Base-by-base conservation (phyloP, 805 yeast species). In the Zygoascus tannicola region DNA sequence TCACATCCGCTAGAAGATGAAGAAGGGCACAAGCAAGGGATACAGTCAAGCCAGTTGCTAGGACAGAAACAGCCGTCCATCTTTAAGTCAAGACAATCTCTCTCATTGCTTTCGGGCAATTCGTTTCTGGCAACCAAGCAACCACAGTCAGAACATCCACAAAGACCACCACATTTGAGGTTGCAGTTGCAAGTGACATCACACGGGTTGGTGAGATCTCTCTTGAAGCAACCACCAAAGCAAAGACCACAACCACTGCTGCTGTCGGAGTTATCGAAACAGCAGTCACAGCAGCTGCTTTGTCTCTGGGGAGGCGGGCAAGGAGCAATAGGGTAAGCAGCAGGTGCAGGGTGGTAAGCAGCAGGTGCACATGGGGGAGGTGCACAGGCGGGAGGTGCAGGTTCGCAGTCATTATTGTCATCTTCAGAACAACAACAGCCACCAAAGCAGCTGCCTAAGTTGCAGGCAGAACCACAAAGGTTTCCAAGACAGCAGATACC, bases 1-100 rank as follows among this genome's bases (percentile, higher is more conserved):
- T 41, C 48, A 14, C 37, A 40, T 15, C 36, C 40, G n/a, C 37
- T 45, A 32, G 30, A 26, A 7, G 30, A 26, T 7, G 10, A 26
- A 8, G 30, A 26, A 26, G 30, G 30, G 12, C 30, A 26, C 10
- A 26, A 12, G 30, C 30, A 26, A 12, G 10, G 10, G 7, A 26
- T 8, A 12, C 30, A 26, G 12, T 26, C 30, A 26, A 12, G 10
- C 30, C 30, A 26, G 30, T 12, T 26, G 12, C 30, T 26, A 12
- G 30, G 30, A 12, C 30, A 26, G 30, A 26, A 26, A 12, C 30
- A 26, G 7, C 30, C 30, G 12, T 26, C 12, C 30, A 8, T 7
- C 30, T 26, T 26, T 12, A 26, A 26, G 30, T 41, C 26, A 15
- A 22, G 23, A 33, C 35, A 23, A 20, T 30, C 26, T 28, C 36